Evolutionary conservation across 2,329 filamentous ascomycete species (phyloP).

Genomic region (Chaetomium globosum): DNA sequence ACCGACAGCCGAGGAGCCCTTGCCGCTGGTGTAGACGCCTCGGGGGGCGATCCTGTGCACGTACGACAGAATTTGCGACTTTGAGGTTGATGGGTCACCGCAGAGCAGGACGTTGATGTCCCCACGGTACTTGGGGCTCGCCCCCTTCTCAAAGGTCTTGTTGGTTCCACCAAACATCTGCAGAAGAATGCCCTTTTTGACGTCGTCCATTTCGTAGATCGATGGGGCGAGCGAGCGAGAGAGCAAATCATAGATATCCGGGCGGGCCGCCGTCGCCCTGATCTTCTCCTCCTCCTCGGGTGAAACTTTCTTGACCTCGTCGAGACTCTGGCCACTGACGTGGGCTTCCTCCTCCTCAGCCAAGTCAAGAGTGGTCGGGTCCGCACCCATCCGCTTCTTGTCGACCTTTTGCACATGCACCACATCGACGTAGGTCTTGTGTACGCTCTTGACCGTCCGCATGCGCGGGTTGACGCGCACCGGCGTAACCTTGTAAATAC

Average conservation of each 20-base stretch:
- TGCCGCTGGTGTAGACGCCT: conserved; percentile 78
- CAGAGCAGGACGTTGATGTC: conserved; percentile 97
- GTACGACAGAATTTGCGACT: conserved; percentile 92
- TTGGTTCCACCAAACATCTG: conserved; percentile 98
- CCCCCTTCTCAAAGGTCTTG: conserved; percentile 95
- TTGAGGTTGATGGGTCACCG: conserved; percentile 93
- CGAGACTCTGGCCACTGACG: conserved; percentile 71
- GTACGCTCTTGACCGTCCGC: conserved; percentile 88
- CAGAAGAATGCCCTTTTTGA: conserved; percentile 96
- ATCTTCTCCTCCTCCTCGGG: conserved; percentile 91
- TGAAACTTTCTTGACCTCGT: conserved; percentile 80
- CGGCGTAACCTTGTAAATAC: conserved; percentile 93
- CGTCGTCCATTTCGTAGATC: conserved; percentile 96
- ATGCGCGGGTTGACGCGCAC: conserved; percentile 93
- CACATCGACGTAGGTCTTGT: conserved; percentile 97
- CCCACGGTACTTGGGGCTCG: conserved; percentile 91
- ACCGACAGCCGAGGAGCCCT: conserved; percentile 79
- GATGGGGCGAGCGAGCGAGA: conserved; percentile 89
- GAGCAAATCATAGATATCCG: conserved; percentile 91
- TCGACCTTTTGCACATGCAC: conserved; percentile 96
- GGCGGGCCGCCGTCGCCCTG: conserved; percentile 72
- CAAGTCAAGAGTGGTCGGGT: conserved; percentile 83
- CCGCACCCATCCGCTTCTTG: conserved; percentile 89
- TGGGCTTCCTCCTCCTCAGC: conserved; percentile 71
- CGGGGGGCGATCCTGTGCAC: conserved; percentile 97